Percentiles rank a stretch among this genome's conserved stretches.
These are phyloP conservation scores for Globisporangium spinosum DNA, from an alignment of 352 stramenopile species.

Conservation along the genomic window DNA sequence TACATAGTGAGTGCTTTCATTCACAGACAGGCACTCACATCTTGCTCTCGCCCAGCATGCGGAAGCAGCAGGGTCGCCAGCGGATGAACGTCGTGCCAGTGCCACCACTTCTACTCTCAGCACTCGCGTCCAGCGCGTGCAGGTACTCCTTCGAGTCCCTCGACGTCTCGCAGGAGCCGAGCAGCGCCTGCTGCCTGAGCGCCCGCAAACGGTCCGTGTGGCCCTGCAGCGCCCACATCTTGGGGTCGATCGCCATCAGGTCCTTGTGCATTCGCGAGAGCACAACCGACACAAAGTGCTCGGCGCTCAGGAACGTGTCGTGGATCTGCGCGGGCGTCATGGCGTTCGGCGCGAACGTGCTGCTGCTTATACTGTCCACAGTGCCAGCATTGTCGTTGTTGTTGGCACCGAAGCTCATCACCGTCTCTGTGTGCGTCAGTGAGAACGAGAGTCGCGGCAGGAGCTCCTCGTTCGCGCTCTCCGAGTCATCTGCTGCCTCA, in stretches of 20 bases:
- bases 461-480: conserved; percentile 4
- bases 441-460: conserved; percentile 11
- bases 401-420: not conserved
- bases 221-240: conserved; percentile 45
- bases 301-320: conserved; percentile 26
- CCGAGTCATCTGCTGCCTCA: not conserved
- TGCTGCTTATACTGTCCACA: not conserved
- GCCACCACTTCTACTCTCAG: not conserved
- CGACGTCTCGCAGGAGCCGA: conserved; percentile 58
- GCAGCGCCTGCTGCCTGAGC: conserved; percentile 48
- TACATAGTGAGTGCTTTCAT: not conserved
- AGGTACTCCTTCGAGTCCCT: conserved; percentile 47
- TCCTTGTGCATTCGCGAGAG: conserved; percentile 53
- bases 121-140: conserved; percentile 1
- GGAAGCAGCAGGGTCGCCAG: conserved; percentile 37
- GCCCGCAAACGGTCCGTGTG: conserved; percentile 48
- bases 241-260: conserved; percentile 38
- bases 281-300: conserved; percentile 54
- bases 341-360: not conserved
- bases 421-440: conserved; percentile 13
- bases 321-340: conserved; percentile 14
- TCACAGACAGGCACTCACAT: conserved; percentile 25
- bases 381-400: not conserved
- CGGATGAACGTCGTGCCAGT: not conserved
- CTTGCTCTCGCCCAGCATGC: conserved; percentile 44